Evolutionary conservation across 257 asterid species (phyloP).

Genomic region (Forsythia viridissima): DNA sequence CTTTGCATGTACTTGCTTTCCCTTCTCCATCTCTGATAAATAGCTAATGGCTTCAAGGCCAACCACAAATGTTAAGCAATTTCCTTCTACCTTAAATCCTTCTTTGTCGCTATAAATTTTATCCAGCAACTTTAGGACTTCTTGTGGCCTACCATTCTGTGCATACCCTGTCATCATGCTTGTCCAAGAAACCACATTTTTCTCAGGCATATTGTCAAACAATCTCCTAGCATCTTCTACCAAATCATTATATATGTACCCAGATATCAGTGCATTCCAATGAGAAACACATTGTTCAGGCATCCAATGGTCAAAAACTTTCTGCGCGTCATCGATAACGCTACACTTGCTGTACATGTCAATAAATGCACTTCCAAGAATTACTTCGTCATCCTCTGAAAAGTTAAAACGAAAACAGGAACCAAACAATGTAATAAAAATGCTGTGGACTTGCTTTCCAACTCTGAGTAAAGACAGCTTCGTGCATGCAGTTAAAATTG

Average conservation of each 20-base stretch:
- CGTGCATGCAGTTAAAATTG: constrained; percentile 35
- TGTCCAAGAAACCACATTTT: constrained; percentile 47
- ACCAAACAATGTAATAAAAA: constrained; percentile 26
- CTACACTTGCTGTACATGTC: constrained; percentile 46
- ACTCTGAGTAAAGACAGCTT: constrained; percentile 34
- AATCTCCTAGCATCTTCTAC: constrained; percentile 32
- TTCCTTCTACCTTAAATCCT: constrained; percentile 26
- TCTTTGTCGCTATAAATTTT: constrained; percentile 30
- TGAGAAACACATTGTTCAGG: constrained; percentile 29
- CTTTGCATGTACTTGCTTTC: constrained; percentile 45
- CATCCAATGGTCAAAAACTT: constrained; percentile 33
- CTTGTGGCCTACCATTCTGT: constrained; percentile 27
- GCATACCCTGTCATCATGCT: constrained; percentile 45
- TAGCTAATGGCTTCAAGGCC: constrained; percentile 42
- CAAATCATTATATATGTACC: constrained; percentile 29
- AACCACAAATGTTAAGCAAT: constrained; percentile 44
- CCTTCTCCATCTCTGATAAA: constrained; percentile 39
- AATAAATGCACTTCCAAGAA: constrained; percentile 39
- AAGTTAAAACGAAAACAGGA: not conserved
- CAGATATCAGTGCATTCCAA: constrained; percentile 40
- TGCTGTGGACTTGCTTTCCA: constrained; percentile 47
- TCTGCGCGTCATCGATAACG: constrained; percentile 27
- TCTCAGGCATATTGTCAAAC: constrained; percentile 39
- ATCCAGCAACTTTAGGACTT: constrained; percentile 31
- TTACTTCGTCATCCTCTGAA: constrained; percentile 21